Evolutionary conservation across 179 eudicot species (phyloP).

Genomic region (Beta corolliflora): DNA sequence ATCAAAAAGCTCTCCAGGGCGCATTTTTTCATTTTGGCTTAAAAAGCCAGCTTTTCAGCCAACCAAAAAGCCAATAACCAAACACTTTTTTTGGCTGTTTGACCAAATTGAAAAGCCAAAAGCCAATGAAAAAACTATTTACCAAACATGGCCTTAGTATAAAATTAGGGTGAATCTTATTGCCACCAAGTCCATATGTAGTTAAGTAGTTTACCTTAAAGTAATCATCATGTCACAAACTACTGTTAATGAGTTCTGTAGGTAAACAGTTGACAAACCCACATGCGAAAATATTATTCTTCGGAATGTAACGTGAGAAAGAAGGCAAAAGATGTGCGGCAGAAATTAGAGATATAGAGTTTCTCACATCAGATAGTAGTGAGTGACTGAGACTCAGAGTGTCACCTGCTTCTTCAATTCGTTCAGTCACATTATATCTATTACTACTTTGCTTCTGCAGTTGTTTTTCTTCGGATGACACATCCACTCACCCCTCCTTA

Average conservation of each 20-base stretch:
- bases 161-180: neutral
- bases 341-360: neutral
- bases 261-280: neutral
- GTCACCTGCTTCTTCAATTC: neutral
- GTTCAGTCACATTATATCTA: conserved; percentile 6
- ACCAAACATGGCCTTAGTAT: too few relatives aligned
- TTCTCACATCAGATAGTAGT: neutral
- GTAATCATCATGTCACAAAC: neutral
- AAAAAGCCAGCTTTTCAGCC: too few relatives aligned
- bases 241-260: neutral
- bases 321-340: conserved; percentile 21
- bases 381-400: neutral
- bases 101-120: too few relatives aligned
- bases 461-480: conserved; percentile 1
- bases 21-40: too few relatives aligned
- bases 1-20: too few relatives aligned
- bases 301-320: conserved; percentile 7
- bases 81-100: too few relatives aligned
- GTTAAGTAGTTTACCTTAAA: neutral
- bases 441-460: neutral
- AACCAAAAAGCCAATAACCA: too few relatives aligned
- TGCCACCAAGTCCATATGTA: too few relatives aligned
- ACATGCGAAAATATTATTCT: neutral
- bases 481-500: neutral
- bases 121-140: too few relatives aligned